Evolutionary conservation across 2,329 filamentous ascomycete species (phyloP).

Genomic region (Coniochaeta sp.): DNA sequence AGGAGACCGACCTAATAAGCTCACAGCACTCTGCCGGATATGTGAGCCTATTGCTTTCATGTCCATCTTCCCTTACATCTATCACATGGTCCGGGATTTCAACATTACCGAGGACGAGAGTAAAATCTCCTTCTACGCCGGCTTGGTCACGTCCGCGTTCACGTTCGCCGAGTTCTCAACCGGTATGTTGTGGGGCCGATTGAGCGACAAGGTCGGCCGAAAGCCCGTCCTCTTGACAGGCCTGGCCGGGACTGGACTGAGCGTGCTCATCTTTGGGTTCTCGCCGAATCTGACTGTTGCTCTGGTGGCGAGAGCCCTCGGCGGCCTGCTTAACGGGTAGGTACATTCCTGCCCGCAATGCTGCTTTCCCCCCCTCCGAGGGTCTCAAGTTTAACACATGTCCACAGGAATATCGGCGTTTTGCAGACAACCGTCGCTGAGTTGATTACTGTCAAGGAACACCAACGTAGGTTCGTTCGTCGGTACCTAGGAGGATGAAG

Average conservation of each 20-base stretch:
- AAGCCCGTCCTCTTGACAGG: slow-evolving; percentile 89
- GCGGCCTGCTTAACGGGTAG: slow-evolving; percentile 87
- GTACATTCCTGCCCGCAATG: slow-evolving; percentile 23
- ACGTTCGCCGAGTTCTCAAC: slow-evolving; percentile 93
- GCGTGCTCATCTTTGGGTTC: slow-evolving; percentile 90
- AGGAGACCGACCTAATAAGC: not conserved
- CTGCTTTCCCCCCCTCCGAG: not conserved
- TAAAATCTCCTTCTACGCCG: slow-evolving; percentile 85
- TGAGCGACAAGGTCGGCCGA: slow-evolving; percentile 86
- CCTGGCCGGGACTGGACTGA: slow-evolving; percentile 84
- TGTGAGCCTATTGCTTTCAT: slow-evolving; percentile 99
- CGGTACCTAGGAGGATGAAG: not conserved
- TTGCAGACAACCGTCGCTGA: slow-evolving; percentile 93
- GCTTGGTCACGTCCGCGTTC: slow-evolving; percentile 94
- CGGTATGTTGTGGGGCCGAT: slow-evolving; percentile 83
- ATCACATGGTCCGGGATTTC: slow-evolving; percentile 95
- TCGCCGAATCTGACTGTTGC: slow-evolving; percentile 75
- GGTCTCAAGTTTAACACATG: slow-evolving; percentile 2
- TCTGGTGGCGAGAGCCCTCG: slow-evolving; percentile 78
- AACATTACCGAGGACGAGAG: slow-evolving; percentile 70
- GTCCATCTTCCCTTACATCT: slow-evolving; percentile 98
- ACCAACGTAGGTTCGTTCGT: slow-evolving; percentile 63
- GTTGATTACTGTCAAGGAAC: slow-evolving; percentile 84
- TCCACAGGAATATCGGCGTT: slow-evolving; percentile 77
- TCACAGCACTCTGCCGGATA: slow-evolving; percentile 74